These are phyloP conservation scores for Tagetes patula DNA, from an alignment of 129 eudicot genomes.

Conservation along the genomic window DNA sequence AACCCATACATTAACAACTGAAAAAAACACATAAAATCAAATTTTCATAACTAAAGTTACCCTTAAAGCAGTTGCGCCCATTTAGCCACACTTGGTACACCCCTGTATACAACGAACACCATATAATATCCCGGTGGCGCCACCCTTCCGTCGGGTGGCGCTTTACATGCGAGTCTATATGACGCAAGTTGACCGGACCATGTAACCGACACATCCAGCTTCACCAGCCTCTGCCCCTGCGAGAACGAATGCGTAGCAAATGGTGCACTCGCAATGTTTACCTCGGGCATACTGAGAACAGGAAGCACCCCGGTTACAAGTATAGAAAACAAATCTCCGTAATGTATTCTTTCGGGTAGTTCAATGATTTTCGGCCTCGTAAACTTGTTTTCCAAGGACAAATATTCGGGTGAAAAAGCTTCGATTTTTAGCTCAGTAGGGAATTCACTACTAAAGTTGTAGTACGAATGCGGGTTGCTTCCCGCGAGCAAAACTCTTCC, in stretches of 20 bases:
- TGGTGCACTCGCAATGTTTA: slow-evolving; percentile 77
- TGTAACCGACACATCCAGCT: slow-evolving; percentile 42
- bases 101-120: slow-evolving; percentile 56
- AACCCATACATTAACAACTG: neutral
- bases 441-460: slow-evolving; percentile 49
- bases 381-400: slow-evolving; percentile 40
- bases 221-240: slow-evolving; percentile 82
- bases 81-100: slow-evolving; percentile 62
- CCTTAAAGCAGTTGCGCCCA: slow-evolving; percentile 46
- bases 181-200: slow-evolving; percentile 28
- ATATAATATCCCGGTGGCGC: slow-evolving; percentile 82
- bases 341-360: slow-evolving; percentile 46
- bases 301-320: slow-evolving; percentile 47
- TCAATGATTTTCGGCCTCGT: slow-evolving; percentile 40
- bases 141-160: slow-evolving; percentile 62
- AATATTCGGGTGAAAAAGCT: slow-evolving; percentile 73
- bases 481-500: slow-evolving; percentile 73
- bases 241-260: slow-evolving; percentile 82
- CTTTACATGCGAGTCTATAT: slow-evolving; percentile 45
- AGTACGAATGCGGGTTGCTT: slow-evolving; percentile 67
- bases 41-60: neutral
- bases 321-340: slow-evolving; percentile 43
- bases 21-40: neutral
- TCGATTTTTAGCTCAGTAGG: slow-evolving; percentile 75
- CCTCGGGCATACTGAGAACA: slow-evolving; percentile 52